Evolutionary conservation across 164 flowering plant species (phyloP), one percentile per base, ranked within the genome.

Genomic region (Sextonia rubra): DNA sequence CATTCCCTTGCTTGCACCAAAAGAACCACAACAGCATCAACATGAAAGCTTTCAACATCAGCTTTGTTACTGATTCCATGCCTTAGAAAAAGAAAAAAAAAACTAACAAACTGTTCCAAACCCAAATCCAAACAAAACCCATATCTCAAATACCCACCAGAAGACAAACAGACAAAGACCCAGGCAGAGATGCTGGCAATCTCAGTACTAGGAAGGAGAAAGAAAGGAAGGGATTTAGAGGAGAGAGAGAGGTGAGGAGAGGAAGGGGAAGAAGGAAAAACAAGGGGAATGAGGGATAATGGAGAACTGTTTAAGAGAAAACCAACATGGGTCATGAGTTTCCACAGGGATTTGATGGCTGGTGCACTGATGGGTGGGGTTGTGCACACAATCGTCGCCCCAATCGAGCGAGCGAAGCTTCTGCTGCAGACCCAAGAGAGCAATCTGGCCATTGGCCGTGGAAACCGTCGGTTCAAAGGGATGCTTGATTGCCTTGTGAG

Each of bases 401-500:
- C 99, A 1, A 85, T 93, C 2, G 99, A 96, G 85, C 84, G 99
- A 71, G 87, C 97, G 3, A 93, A 93, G 90, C 86, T 93, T 18
- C 69, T 96, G 78, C 77, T 96, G 70, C 99, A 96, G 80, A 96
- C 99, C 18, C 98, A 93, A 70, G 99, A 96, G 79, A 93, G 99
- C 77, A 96, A 96, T 69, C 11, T 82, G 20, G 97, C 96, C 3
- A 88, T 95, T 72, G 76, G 37, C 23, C 8, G 30, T 23, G 90
- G 85, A 1, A 83, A 82, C n/a, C 87, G 83, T n/a, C 68, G 84
- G 75, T 96, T 91, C 75, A 90, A 85, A 70, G 99, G 99, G 23
- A 96, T 96, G 98, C 2, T 86, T 18, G 99, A 95, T 83, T 90
- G 93, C 71, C 83, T 95, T 29, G 65, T 77, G 12, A 78, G 97